Conservation (phyloP, 768 basidiomycete genomes). For the Lactarius sp. region DNA sequence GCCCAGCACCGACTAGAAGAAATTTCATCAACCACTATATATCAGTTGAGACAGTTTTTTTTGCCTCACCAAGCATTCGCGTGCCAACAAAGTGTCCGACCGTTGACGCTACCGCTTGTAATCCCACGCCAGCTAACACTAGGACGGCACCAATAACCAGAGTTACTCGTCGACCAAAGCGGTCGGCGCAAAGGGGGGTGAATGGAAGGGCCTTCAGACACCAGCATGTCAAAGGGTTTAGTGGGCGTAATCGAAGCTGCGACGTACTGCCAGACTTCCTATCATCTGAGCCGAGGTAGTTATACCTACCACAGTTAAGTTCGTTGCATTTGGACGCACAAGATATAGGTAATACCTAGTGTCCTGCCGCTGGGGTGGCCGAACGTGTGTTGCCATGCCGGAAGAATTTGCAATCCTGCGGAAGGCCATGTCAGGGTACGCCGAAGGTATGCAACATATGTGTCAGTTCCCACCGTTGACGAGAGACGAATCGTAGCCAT, state of each 20-base stretch:
- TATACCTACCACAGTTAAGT: slow-evolving; percentile 39
- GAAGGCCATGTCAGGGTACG: neutral
- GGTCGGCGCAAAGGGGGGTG: slow-evolving; percentile 56
- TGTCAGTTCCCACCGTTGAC: slow-evolving; percentile 42
- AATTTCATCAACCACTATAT: slow-evolving; percentile 3
- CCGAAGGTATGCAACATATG: neutral
- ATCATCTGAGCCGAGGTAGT: slow-evolving; percentile 63
- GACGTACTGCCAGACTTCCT: slow-evolving; percentile 46
- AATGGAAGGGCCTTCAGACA: slow-evolving; percentile 50
- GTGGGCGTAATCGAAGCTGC: neutral
- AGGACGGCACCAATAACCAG: slow-evolving; percentile 56
- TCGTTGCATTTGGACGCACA: neutral
- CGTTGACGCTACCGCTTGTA: slow-evolving; percentile 46
- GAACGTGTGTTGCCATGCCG: slow-evolving; percentile 58
- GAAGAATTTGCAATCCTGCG: slow-evolving; percentile 61
- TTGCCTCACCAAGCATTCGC: slow-evolving; percentile 46
- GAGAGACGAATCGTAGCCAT: slow-evolving; percentile 66
- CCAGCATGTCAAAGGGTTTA: neutral
- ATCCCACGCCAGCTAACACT: slow-evolving; percentile 59
- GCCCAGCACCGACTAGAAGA: slow-evolving; percentile 55
- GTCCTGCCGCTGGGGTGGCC: slow-evolving; percentile 45
- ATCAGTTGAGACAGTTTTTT: neutral
- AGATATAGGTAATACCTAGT: slow-evolving; percentile 36
- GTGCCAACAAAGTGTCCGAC: slow-evolving; percentile 53
- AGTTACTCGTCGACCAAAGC: slow-evolving; percentile 54